Evolutionary conservation across 2,329 filamentous ascomycete species (phyloP).

Genomic region (Aspergillus nomiae): DNA sequence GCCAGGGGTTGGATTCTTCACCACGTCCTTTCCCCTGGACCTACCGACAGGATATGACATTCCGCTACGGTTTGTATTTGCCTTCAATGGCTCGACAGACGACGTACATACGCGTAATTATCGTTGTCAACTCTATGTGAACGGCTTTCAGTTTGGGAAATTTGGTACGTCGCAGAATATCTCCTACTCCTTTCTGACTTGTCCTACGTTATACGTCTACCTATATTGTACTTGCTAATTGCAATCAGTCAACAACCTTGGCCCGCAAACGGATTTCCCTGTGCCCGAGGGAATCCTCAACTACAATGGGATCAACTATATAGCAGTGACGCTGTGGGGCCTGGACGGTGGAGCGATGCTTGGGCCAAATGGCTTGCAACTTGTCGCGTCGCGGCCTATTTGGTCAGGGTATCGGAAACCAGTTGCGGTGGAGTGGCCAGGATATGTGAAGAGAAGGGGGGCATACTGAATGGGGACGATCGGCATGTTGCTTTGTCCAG

Average conservation of each 20-base stretch:
- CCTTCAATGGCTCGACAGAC: conserved; percentile 6
- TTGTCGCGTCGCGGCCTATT: neutral
- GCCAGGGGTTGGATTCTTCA: conserved; percentile 54
- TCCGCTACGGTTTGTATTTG: conserved; percentile 53
- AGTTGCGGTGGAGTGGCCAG: neutral
- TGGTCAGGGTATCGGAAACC: conserved; percentile 1
- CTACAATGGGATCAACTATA: conserved; percentile 41
- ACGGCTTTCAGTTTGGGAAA: conserved; percentile 58
- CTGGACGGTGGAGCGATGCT: neutral
- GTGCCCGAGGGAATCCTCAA: conserved; percentile 56
- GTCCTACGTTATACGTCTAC: neutral
- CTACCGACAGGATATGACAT: conserved; percentile 55
- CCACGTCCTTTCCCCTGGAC: conserved; percentile 49
- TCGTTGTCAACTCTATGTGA: conserved; percentile 51
- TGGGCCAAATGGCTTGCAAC: neutral
- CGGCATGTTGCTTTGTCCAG: neutral
- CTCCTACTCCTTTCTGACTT: neutral
- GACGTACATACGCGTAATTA: conserved; percentile 20
- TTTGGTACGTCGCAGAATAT: conserved; percentile 32
- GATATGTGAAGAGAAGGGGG: neutral
- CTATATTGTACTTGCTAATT: neutral
- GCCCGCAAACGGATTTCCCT: conserved; percentile 53
- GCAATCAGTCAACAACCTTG: conserved; percentile 49
- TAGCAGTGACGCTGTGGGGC: conserved; percentile 2
- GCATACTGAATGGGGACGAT: neutral